phyloP scores from a whole-genome alignment of 140 eudicot species.

The Ambrosia hybrid region DNA sequence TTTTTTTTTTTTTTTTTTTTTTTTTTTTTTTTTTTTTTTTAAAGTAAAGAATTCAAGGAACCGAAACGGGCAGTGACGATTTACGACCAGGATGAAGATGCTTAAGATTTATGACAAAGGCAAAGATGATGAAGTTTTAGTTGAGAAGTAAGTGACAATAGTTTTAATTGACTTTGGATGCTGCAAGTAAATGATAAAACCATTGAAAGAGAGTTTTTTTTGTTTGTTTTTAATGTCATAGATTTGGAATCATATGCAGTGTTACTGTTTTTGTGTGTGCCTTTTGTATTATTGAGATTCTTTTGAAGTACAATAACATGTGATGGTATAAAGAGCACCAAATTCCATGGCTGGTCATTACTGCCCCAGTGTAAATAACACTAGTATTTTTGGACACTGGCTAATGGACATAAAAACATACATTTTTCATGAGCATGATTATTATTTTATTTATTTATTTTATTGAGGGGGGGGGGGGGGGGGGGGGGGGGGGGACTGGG shows the following conservation, averaged over 20 bases:
- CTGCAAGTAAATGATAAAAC: slow-evolving; percentile 14
- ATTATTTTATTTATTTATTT: neutral
- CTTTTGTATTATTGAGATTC: slow-evolving; percentile 34
- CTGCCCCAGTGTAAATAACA: slow-evolving; percentile 21
- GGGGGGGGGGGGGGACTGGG: too few relatives aligned
- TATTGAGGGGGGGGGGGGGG: neutral
- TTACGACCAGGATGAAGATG: too few relatives aligned
- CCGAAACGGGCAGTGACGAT: neutral
- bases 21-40: too few relatives aligned
- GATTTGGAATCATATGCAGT: slow-evolving; percentile 28
- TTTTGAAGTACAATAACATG: slow-evolving; percentile 31
- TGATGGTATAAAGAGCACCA: slow-evolving; percentile 30
- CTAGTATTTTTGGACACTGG: slow-evolving; percentile 26
- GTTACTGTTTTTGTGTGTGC: slow-evolving; percentile 17
- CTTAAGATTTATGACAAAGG: neutral
- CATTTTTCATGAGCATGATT: slow-evolving; percentile 23
- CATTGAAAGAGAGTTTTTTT: slow-evolving; percentile 17
- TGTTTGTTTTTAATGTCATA: slow-evolving; percentile 22
- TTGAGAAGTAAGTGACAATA: slow-evolving; percentile 19
- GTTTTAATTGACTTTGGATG: slow-evolving; percentile 31
- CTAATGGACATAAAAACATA: slow-evolving; percentile 30
- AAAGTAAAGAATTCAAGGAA: neutral
- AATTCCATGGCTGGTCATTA: slow-evolving; percentile 14
- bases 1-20: too few relatives aligned
- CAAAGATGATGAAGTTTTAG: slow-evolving; percentile 15